These are phyloP conservation scores for Henckelia pumila DNA, from an alignment of 257 asterid genomes.

Conservation along the genomic window DNA sequence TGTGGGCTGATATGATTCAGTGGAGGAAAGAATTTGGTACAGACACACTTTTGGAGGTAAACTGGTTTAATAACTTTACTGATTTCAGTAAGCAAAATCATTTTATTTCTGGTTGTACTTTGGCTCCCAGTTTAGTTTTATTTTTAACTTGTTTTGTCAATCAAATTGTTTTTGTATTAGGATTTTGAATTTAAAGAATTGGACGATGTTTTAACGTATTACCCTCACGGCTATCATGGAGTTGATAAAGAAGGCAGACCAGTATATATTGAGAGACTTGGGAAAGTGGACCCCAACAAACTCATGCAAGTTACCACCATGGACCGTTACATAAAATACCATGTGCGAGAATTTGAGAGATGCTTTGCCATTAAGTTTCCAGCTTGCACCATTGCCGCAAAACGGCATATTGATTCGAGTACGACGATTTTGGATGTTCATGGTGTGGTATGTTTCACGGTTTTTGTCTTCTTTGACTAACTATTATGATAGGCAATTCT, in stretches of 20 bases:
- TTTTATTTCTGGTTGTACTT: neutral
- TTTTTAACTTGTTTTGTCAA: neutral
- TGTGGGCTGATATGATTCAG: slow-evolving; percentile 99
- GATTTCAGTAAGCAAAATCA: neutral
- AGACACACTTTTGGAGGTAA: slow-evolving; percentile 73
- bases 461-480: neutral
- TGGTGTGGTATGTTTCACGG: slow-evolving; percentile 73
- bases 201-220: slow-evolving; percentile 73
- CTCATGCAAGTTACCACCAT: slow-evolving; percentile 91
- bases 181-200: slow-evolving; percentile 83
- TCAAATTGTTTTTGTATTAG: slow-evolving; percentile 32
- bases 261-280: slow-evolving; percentile 83
- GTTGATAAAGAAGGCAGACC: slow-evolving; percentile 97
- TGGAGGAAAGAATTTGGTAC: slow-evolving; percentile 97
- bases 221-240: slow-evolving; percentile 98
- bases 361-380: slow-evolving; percentile 81
- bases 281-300: slow-evolving; percentile 78
- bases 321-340: slow-evolving; percentile 83
- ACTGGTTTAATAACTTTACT: neutral
- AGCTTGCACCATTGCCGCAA: slow-evolving; percentile 94
- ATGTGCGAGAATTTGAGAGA: slow-evolving; percentile 85
- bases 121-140: neutral
- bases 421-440: slow-evolving; percentile 96
- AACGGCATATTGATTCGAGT: slow-evolving; percentile 91
- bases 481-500: slow-evolving; percentile 18